Conservation (phyloP, 2,329 filamentous ascomycete species). For the Pseudogymnoascus verrucosus region DNA sequence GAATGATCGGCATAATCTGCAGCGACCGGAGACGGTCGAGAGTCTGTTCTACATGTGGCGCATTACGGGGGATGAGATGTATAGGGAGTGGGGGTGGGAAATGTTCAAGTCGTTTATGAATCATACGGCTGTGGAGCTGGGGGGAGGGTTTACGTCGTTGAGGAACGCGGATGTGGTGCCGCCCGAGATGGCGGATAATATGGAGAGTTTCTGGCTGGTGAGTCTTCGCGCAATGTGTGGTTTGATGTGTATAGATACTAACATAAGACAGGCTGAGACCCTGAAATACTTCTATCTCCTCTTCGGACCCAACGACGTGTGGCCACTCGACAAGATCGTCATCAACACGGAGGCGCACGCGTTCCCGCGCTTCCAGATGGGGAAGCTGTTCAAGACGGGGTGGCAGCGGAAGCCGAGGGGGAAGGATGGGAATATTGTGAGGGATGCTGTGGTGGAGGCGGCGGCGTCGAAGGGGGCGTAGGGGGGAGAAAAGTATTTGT, state of each 20-base stretch:
- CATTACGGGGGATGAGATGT: constrained; percentile 82
- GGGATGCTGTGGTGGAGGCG: constrained; percentile 70
- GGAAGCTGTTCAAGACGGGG: constrained; percentile 67
- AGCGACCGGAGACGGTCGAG: constrained; percentile 94
- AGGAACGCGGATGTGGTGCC: constrained; percentile 66
- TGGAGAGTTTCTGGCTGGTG: constrained; percentile 98
- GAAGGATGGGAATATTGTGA: constrained; percentile 25
- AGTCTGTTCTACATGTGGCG: constrained; percentile 98
- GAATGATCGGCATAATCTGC: constrained; percentile 87
- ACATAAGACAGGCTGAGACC: constrained; percentile 67
- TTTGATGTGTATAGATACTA: constrained; percentile 10
- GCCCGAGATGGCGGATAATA: constrained; percentile 69
- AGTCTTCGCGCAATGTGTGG: constrained; percentile 28
- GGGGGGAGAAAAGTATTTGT: constrained; percentile 46
- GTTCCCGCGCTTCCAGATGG: constrained; percentile 78
- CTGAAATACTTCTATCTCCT: constrained; percentile 96
- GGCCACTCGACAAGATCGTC: constrained; percentile 80
- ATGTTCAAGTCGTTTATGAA: constrained; percentile 93
- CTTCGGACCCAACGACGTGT: constrained; percentile 74
- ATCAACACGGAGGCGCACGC: constrained; percentile 95
- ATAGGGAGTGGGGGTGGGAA: constrained; percentile 96
- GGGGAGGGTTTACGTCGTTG: constrained; percentile 75
- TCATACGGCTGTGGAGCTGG: constrained; percentile 70
- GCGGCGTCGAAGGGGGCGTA: constrained; percentile 61
- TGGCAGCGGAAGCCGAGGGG: constrained; percentile 65